Evolutionary conservation across 805 yeast genomes (phyloP).

Genomic region (Zygoascus ofunaensis): DNA sequence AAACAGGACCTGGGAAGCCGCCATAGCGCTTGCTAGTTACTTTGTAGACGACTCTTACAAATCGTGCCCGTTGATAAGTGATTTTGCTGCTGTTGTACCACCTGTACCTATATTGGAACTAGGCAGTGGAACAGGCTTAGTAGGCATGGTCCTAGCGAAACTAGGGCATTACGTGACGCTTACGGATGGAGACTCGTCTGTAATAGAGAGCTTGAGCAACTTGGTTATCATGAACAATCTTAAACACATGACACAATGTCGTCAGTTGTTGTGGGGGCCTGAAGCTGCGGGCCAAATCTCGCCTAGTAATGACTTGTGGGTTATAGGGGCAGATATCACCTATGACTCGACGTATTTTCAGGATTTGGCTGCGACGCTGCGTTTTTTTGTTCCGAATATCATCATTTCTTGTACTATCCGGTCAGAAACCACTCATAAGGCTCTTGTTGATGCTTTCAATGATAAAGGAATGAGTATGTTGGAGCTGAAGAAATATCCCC

Average conservation of each 20-base stretch:
- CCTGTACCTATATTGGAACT: conserved; percentile 50
- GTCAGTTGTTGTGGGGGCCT: conserved; percentile 16
- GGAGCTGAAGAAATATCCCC: conserved; percentile 7
- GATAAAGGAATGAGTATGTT: conserved; percentile 14
- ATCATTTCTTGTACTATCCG: conserved; percentile 70
- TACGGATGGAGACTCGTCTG: conserved; percentile 60
- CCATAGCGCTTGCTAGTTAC: conserved; percentile 53
- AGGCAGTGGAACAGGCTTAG: conserved; percentile 87
- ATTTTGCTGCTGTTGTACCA: background rate
- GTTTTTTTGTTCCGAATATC: conserved; percentile 27
- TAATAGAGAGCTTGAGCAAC: conserved; percentile 39
- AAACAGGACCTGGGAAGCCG: conserved; percentile 89
- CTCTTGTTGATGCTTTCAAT: conserved; percentile 34
- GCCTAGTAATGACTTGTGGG: conserved; percentile 25
- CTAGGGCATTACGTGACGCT: conserved; percentile 31
- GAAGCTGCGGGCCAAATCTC: background rate
- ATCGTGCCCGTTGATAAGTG: background rate
- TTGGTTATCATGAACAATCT: conserved; percentile 39
- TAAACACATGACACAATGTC: conserved; percentile 9
- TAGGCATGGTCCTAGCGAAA: conserved; percentile 37
- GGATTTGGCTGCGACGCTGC: conserved; percentile 37
- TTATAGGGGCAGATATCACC: conserved; percentile 82
- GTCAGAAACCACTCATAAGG: conserved; percentile 42
- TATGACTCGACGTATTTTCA: conserved; percentile 61
- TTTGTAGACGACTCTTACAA: conserved; percentile 23